Base-by-base conservation (phyloP, 768 basidiomycete genomes). In the Kwoniella heveanensis region DNA sequence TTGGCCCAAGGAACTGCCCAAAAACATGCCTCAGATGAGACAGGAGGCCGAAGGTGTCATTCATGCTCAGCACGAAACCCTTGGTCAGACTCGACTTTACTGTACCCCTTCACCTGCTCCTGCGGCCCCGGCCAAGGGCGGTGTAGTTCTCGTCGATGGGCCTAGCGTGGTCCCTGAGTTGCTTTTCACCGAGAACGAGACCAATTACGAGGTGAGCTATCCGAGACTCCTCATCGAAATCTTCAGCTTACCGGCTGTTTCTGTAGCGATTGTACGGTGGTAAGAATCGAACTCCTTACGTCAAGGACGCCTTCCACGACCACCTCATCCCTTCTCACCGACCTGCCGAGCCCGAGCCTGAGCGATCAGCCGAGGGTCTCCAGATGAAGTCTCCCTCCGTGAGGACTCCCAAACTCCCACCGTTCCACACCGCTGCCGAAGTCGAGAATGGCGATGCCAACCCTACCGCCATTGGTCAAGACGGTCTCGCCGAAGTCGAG, bases 251-350 rank as follows among this genome's bases (percentile, higher is more conserved):
- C 57, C 25, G 3, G 17, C 25, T 21, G 19, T 27, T 12, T 4
- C 19, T 54, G 1, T 56, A 79, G 75, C 86, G 96, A 57, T 84
- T 99, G 25, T 99, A 97, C 78, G 89, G 88, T 22, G 93, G 90
- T 7, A 83, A 87, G 69, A 99, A 99, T 82, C 83, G 85, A 55
- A 87, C 88, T 0, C 84, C 85, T 1, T 93, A 88, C 74, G 90
- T 90, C 74, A 99, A 99, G 82, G 96, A 99, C 76, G 94, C 90
- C 12, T 99, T 99, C 84, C 95, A 99, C 73, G 94, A 99, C 80
- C 91, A 98, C 79, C 91, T 99, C 78, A 88, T 99, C 68, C 87
- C 87, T 1, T 84, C 84, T 5, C 95, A 98, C 79, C 88, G 91
- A 46, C 89, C 89, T 5, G 81, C 71, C 9, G 69, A 76, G 37